Percentiles rank a stretch among this genome's conserved stretches.
These are phyloP conservation scores for Waltergamsia citrina DNA, from an alignment of 2,329 filamentous ascomycete species.

Conservation along the genomic window DNA sequence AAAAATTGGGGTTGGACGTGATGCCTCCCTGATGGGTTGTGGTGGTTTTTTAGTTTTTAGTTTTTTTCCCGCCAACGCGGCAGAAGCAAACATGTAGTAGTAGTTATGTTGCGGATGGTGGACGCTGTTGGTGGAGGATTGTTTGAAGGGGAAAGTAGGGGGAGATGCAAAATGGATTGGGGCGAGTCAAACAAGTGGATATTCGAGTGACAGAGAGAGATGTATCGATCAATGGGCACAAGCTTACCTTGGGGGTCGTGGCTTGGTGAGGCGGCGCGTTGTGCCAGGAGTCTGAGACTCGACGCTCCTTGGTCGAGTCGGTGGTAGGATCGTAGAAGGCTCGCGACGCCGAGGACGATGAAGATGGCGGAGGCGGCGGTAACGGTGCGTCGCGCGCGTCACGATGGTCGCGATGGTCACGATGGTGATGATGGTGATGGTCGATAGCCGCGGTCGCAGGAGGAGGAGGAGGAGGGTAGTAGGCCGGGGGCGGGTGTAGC, in stretches of 20 bases:
- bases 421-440: constrained; percentile 18
- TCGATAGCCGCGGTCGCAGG: constrained; percentile 12
- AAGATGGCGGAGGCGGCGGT: constrained; percentile 10
- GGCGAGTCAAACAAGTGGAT: constrained; percentile 3
- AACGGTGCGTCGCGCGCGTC: background rate
- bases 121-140: background rate
- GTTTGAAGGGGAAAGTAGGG: background rate
- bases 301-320: constrained; percentile 37
- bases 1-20: background rate
- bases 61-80: too few species aligned
- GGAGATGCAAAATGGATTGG: background rate
- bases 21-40: too few species aligned
- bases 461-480: constrained; percentile 24
- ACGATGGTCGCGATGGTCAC: constrained; percentile 13
- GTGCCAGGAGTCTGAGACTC: constrained; percentile 38
- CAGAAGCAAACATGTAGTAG: too few species aligned
- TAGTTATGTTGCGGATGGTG: background rate
- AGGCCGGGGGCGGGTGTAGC: constrained; percentile 31
- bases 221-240: constrained; percentile 5
- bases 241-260: constrained; percentile 38
- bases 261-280: constrained; percentile 30
- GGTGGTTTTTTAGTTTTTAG: too few species aligned
- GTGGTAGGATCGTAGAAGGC: constrained; percentile 46
- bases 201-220: background rate
- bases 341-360: constrained; percentile 23